Conservation (phyloP, 306 rosid species). For the Begonia fuchsioides region DNA sequence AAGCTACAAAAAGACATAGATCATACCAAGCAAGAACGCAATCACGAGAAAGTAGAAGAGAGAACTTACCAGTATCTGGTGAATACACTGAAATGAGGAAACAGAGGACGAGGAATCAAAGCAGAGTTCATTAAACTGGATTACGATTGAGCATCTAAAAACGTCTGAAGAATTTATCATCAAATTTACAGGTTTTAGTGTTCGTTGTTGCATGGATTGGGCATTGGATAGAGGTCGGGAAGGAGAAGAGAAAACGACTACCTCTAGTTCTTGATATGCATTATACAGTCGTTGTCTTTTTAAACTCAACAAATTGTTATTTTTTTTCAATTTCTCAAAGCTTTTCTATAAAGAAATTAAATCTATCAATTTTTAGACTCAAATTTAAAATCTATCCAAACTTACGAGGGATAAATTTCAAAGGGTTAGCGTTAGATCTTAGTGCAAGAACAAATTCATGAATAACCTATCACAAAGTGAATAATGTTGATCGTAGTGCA, state of each 20-base stretch:
- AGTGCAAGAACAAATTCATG: too few relatives aligned
- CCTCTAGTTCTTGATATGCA: neutral
- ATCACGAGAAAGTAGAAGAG: neutral
- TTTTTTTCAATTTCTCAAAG: too few relatives aligned
- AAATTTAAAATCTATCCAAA: too few relatives aligned
- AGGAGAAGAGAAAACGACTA: neutral
- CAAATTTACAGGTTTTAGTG: neutral
- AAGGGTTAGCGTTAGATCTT: too few relatives aligned
- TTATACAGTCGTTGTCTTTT: neutral
- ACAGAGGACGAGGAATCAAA: neutral
- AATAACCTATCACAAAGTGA: too few relatives aligned
- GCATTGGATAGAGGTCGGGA: neutral
- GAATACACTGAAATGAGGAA: neutral
- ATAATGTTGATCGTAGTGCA: too few relatives aligned
- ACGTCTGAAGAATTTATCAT: neutral
- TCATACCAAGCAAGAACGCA: neutral
- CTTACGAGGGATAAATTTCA: too few relatives aligned
- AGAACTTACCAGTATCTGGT: neutral
- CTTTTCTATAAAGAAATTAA: too few relatives aligned
- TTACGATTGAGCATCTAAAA: too few relatives aligned
- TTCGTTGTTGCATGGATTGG: neutral
- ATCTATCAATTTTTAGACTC: too few relatives aligned
- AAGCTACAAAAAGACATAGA: conserved; percentile 16
- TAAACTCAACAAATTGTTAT: neutral
- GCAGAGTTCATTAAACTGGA: neutral